A percentile compares a stretch with the other conserved stretches of the same genome.
Evolutionary conservation across 345 rosid species (phyloP).

Genomic region (Camelina neglecta): DNA sequence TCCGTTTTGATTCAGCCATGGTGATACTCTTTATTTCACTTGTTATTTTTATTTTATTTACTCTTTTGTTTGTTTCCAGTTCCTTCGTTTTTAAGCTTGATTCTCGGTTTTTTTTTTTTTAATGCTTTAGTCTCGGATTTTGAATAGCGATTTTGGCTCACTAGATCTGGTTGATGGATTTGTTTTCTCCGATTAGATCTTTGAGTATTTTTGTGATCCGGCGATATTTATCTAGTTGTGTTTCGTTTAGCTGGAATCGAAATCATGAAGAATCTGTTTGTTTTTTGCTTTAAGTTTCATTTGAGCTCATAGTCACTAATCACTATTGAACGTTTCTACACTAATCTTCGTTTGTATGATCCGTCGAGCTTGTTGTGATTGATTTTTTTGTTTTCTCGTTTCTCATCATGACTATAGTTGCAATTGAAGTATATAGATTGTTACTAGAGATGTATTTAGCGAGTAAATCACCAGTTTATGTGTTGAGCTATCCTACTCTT

Average conservation of each 20-base stretch:
- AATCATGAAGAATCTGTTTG: conserved; percentile 18
- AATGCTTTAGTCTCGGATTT: conserved; percentile 12
- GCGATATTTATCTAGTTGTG: conserved; percentile 10
- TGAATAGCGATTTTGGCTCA: conserved; percentile 15
- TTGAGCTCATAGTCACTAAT: background rate
- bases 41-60: background rate
- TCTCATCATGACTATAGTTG: conserved; percentile 5
- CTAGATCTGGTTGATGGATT: conserved; percentile 39
- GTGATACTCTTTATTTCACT: background rate
- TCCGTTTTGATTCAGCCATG: conserved; percentile 43
- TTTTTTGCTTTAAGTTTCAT: background rate
- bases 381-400: background rate
- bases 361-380: background rate
- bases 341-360: conserved; percentile 8
- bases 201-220: conserved; percentile 16
- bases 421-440: conserved; percentile 22
- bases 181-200: conserved; percentile 30
- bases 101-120: background rate
- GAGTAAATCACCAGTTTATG: background rate
- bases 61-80: background rate
- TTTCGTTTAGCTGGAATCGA: conserved; percentile 20
- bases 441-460: background rate
- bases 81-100: conserved; percentile 3
- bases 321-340: background rate
- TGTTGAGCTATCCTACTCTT: background rate